Evolutionary conservation across 345 rosid genomes (phyloP), one percentile per base, ranked within the genome.

Genomic region (Toxicodendron radicans): DNA sequence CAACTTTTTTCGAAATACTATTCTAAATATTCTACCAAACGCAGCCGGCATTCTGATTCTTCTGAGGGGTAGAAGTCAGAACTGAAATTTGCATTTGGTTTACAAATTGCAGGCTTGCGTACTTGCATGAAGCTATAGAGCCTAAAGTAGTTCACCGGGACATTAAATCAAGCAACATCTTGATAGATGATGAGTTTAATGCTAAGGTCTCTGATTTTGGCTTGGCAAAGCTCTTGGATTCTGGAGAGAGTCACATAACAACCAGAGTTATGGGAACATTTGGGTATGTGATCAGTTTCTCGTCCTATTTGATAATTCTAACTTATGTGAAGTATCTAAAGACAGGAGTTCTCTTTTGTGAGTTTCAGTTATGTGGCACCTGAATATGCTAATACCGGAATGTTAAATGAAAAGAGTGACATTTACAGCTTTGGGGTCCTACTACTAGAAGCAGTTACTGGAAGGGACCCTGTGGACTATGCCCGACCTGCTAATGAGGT

Each of bases 241-340:
- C 97, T 0, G 93, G 93, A 61, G 96, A 95, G 80, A 95, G 97
- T 79, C 99, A 95, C 81, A 88, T 95, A 77, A 87, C 96, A 10
- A 93, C 99, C 66, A 87, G 98, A 82, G 99, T 95, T 61, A 95
- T 95, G 98, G 99, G 99, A 51, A 95, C 99, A 69, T 91, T 95
- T 80, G 99, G 99, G 99, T 95, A 87, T 23, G 85, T 70, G 57
- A 69, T 30, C 16, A 59, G 75, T 61, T 58, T 32, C 68, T 38
- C 43, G 63, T 46, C 7, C 68, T 57, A 23, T 24, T 46, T 51
- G 59, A 75, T 68, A 62, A 75, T 41, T 30, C 45, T 49, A 51
- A 61, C 63, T 62, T 59, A 35, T 21, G 8, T 51, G 30, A 54
- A 62, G 21, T 52, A 58, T 77, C 68, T 73, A 71, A 63, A 73